Conservation (phyloP, 169 alveolate species). For the Plasmodium blacklocki region DNA sequence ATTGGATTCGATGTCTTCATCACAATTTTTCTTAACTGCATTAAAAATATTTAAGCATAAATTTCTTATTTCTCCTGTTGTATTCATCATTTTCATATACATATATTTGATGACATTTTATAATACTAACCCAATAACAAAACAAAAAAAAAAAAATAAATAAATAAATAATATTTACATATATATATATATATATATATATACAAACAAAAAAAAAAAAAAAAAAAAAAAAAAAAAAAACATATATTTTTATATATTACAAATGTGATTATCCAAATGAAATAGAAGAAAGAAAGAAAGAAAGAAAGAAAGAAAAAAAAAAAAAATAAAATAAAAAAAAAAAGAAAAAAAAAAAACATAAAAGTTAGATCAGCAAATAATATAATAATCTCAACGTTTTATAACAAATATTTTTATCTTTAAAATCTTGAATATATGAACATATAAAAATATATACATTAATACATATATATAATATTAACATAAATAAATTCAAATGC, state of each 20-base stretch:
- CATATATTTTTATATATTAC: constrained; percentile 1
- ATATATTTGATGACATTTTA: neutral
- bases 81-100: constrained; percentile 29
- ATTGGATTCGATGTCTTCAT: neutral
- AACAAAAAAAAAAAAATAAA: neutral
- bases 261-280: neutral
- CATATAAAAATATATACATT: no score
- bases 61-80: constrained; percentile 22
- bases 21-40: constrained; percentile 3
- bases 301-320: no score
- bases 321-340: no score
- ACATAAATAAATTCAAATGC: no score
- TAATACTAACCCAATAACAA: neutral
- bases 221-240: neutral
- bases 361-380: no score
- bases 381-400: no score
- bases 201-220: neutral
- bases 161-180: neutral
- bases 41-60: constrained; percentile 22
- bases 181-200: constrained; percentile 22
- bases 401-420: no score
- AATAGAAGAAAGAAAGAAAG: no score
- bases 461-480: no score
- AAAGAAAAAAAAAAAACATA: no score
- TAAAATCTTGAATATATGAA: no score